Evolutionary conservation across 257 asterid genomes (phyloP), one percentile per base, ranked within the genome.

Genomic region (Petrea volubilis): DNA sequence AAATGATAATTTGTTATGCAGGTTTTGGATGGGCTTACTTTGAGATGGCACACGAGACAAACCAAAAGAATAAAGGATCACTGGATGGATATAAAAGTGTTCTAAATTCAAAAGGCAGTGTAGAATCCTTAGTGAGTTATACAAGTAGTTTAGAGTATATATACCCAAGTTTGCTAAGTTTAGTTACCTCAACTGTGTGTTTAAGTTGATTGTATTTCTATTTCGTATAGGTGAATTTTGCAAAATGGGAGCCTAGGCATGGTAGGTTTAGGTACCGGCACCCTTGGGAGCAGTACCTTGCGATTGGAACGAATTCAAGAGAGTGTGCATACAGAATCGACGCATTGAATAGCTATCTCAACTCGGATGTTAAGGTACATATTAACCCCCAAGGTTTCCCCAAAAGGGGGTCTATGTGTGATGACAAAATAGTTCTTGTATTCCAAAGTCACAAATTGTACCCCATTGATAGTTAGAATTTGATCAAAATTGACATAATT

Each of bases 201-300:
- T 47, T 21, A 7, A 29, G 8, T 10, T 38, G 24, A 13, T 20
- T 25, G 25, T 28, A 7, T 17, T 68, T 62, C 38, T 38, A 2
- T 52, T 5, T 17, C 56, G 10, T 36, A 18, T 70, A 76, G 81
- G 77, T 33, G 5, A 76, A 76, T 43, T 60, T 41, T n/a, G n/a
- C n/a, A n/a, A n/a, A n/a, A n/a, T n/a, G n/a, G n/a, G n/a, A n/a
- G n/a, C n/a, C n/a, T n/a, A n/a, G n/a, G n/a, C n/a, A n/a, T n/a
- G n/a, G n/a, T n/a, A n/a, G n/a, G n/a, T n/a, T n/a, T n/a, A n/a
- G 62, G n/a, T 71, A 74, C 65, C 28, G 76, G 0, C 76, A 81
- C 6, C 81, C 86, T 1, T 81, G 86, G 86, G 79, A 71, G 24
- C 77, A 36, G 50, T 81, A 78, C 75, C 40, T 78, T 13, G 74